Base-by-base conservation (phyloP, 129 eudicot genomes). In the Glebionis coronaria region DNA sequence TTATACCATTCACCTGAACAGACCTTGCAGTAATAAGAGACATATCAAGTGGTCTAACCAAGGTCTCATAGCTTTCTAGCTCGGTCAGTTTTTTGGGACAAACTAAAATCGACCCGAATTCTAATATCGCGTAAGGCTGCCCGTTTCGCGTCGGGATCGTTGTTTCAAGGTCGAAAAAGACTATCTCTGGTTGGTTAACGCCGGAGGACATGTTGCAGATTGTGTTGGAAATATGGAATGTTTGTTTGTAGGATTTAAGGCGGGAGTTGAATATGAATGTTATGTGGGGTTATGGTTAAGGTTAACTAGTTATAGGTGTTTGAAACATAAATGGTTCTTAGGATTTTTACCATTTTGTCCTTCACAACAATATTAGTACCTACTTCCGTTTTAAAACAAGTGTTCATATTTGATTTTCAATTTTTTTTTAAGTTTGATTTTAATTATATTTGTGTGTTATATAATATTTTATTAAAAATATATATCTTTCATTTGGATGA, bases 131-230 rank as follows among this genome's bases (percentile, higher is more conserved):
- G 40, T 52, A 73, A 2, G 83, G 74, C 69, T 83, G 95, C 1
- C 83, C 88, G 14, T 58, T 2, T 21, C 93, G 78, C 56, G 64
- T 71, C 9, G 99, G 99, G 1, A 89, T 63, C 2, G 90, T 94
- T 3, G 99, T 94, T 78, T 94, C 99, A 49, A 94, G 60, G 80
- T 94, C 99, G 79, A 94, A 89, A 76, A 94, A 94, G 9, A 68
- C 97, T 19, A 94, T 90, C 69, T 88, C 92, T 11, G 89, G 52
- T 11, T 74, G 82, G 20, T 84, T 87, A 11, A 14, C 83, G 25
- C 59, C 45, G 31, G 73, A 29, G 5, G 61, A 60, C 96, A 82
- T 82, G 3, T 25, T 16, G 44, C 18, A 68, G 40, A 12, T 52
- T 35, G 61, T 35, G 42, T 35, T 35, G 42, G 42, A 8, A 35